Percentiles rank a stretch among this genome's conserved stretches.
phyloP scores from a whole-genome alignment of 1,284 basidiomycete species.

The Ganoderma meredithae region DNA sequence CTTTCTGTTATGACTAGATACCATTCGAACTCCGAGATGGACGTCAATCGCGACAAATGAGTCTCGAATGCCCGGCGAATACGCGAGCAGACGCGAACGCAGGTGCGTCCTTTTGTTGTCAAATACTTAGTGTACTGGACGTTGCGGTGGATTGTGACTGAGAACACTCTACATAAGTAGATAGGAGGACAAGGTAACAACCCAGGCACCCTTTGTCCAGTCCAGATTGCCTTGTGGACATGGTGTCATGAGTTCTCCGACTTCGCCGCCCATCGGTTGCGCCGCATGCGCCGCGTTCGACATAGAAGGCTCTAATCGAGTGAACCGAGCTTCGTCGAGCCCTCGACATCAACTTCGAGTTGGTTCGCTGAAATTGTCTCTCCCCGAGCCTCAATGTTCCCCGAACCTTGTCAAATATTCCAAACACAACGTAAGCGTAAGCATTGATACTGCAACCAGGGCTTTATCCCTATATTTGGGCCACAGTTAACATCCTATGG shows the following conservation, averaged over 20 bases:
- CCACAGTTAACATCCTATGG: not conserved
- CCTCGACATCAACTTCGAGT: no score
- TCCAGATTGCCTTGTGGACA: not conserved
- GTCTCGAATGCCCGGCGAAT: not conserved
- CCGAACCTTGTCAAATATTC: no score
- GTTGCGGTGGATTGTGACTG: not conserved
- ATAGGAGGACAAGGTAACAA: not conserved
- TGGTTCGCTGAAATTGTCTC: not conserved
- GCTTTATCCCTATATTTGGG: no score
- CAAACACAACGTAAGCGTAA: no score
- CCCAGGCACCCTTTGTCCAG: not conserved
- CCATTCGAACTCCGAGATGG: not conserved
- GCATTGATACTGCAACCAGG: not conserved
- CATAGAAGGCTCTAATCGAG: no score
- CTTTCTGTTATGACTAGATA: not conserved
- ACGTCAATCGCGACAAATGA: not conserved
- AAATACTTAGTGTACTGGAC: not conserved
- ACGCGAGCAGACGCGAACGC: no score
- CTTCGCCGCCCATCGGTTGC: not conserved
- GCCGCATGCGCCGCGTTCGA: no score
- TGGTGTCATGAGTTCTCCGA: not conserved
- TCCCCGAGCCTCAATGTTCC: not conserved
- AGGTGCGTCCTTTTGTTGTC: not conserved
- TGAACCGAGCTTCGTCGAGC: no score
- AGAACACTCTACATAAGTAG: no score